Percentiles rank a stretch among this genome's conserved stretches.
phyloP scores from a whole-genome alignment of 805 yeast species.

The Zygosaccharomyces siamensis region DNA sequence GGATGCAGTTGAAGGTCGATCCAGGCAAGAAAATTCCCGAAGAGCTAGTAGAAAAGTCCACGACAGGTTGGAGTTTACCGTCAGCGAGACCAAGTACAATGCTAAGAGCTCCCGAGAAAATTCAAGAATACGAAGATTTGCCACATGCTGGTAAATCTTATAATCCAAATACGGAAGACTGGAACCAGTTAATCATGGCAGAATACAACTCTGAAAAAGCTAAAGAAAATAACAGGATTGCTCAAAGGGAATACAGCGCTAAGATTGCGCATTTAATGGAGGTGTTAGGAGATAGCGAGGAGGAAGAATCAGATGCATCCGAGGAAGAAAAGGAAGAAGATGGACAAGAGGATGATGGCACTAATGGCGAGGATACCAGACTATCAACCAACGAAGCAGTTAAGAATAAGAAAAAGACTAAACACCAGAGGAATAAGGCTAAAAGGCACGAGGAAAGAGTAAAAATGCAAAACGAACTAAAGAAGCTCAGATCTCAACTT shows the following conservation, averaged over 20 bases:
- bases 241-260: slow-evolving; percentile 56
- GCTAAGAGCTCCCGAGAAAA: slow-evolving; percentile 46
- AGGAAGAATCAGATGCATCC: slow-evolving; percentile 37
- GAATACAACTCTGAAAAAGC: slow-evolving; percentile 65
- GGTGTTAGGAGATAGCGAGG: slow-evolving; percentile 56
- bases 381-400: slow-evolving; percentile 74
- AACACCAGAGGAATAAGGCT: slow-evolving; percentile 67
- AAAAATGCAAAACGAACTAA: slow-evolving; percentile 52
- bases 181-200: slow-evolving; percentile 65
- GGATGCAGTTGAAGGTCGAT: slow-evolving; percentile 24
- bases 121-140: slow-evolving; percentile 45
- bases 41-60: slow-evolving; percentile 37
- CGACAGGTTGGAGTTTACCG: slow-evolving; percentile 49
- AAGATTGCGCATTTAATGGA: slow-evolving; percentile 63
- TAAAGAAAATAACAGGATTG: slow-evolving; percentile 58
- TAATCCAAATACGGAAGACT: slow-evolving; percentile 78
- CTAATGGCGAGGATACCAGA: slow-evolving; percentile 35
- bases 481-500: slow-evolving; percentile 55
- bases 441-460: slow-evolving; percentile 56
- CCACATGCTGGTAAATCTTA: slow-evolving; percentile 88
- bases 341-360: slow-evolving; percentile 26
- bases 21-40: slow-evolving; percentile 36
- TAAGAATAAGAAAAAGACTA: slow-evolving; percentile 65
- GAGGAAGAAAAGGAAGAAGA: slow-evolving; percentile 37
- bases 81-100: slow-evolving; percentile 52